A percentile compares a stretch with the other conserved stretches of the same genome.
Evolutionary conservation across 768 basidiomycete genomes (phyloP).

Genomic region (Coprinopsis sp.): DNA sequence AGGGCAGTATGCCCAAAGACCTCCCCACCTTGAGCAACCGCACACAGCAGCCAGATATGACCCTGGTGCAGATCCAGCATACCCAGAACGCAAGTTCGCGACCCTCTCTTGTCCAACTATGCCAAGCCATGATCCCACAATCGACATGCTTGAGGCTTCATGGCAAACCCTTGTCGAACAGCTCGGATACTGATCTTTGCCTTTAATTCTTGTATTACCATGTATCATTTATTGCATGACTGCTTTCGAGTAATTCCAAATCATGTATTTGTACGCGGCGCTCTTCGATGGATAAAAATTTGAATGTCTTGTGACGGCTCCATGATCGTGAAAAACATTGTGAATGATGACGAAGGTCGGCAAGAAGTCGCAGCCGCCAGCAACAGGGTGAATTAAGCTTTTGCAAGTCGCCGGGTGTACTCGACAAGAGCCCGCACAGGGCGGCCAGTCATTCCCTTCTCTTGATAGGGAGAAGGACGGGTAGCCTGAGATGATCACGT

Average conservation of each 20-base stretch:
- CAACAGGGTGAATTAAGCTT: conserved; percentile 17
- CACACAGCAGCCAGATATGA: neutral
- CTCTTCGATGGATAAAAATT: too few species aligned
- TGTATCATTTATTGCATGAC: too few species aligned
- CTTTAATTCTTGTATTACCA: too few species aligned
- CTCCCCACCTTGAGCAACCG: neutral
- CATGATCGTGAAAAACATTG: too few species aligned
- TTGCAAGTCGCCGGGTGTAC: conserved; percentile 32
- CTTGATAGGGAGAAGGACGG: conserved; percentile 55
- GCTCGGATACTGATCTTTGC: conserved; percentile 1
- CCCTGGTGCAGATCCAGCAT: neutral
- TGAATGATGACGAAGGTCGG: too few species aligned
- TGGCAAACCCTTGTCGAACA: conserved; percentile 3
- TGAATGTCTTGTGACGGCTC: too few species aligned
- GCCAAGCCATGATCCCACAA: neutral
- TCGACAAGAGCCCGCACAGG: conserved; percentile 61
- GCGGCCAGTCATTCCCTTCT: conserved; percentile 75
- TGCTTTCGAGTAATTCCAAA: too few species aligned
- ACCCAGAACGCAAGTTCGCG: neutral
- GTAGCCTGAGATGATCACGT: conserved; percentile 35
- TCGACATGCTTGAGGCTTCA: neutral
- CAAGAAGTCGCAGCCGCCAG: neutral
- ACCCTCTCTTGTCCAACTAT: neutral
- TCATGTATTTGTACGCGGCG: too few species aligned
- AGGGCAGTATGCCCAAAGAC: too few species aligned